Evolutionary conservation across 1,284 basidiomycete genomes (phyloP).

Genomic region (Cutaneotrichosporon spelunceum): DNA sequence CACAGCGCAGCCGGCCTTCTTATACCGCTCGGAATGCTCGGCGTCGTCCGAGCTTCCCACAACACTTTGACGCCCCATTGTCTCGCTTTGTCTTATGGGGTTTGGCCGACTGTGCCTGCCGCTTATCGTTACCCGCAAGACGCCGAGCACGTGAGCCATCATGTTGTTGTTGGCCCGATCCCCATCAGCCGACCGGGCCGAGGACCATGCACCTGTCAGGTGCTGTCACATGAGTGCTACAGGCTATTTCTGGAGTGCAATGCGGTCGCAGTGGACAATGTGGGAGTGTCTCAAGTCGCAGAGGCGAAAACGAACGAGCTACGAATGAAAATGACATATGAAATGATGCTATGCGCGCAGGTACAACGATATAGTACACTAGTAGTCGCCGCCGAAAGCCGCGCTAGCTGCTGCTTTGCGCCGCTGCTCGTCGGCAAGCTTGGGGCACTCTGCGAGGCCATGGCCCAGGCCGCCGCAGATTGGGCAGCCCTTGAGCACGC

Average conservation of each 20-base stretch:
- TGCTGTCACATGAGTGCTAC: not conserved
- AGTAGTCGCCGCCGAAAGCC: constrained; percentile 61
- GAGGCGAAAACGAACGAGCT: too few species aligned
- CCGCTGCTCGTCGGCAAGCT: constrained; percentile 88
- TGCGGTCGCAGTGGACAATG: not conserved
- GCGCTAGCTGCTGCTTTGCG: constrained; percentile 54
- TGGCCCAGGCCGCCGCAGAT: constrained; percentile 98
- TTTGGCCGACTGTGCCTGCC: not conserved
- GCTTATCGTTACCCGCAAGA: constrained; percentile 1
- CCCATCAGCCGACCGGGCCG: too few species aligned
- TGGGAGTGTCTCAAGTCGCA: not conserved
- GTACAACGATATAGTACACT: constrained; percentile 7
- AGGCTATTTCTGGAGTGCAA: not conserved
- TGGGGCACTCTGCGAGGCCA: constrained; percentile 88
- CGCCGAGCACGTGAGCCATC: not conserved
- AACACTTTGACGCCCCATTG: too few species aligned
- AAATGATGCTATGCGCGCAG: not conserved
- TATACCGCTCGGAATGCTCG: not conserved
- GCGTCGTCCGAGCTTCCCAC: too few species aligned
- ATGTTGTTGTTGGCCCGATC: too few species aligned
- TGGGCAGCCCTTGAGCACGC: constrained; percentile 78
- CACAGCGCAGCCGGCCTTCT: not conserved
- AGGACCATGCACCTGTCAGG: too few species aligned
- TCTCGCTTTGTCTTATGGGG: too few species aligned
- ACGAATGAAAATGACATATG: too few species aligned